Conservation (phyloP, 2,329 filamentous ascomycete species). For the Penicillium crustosum region DNA sequence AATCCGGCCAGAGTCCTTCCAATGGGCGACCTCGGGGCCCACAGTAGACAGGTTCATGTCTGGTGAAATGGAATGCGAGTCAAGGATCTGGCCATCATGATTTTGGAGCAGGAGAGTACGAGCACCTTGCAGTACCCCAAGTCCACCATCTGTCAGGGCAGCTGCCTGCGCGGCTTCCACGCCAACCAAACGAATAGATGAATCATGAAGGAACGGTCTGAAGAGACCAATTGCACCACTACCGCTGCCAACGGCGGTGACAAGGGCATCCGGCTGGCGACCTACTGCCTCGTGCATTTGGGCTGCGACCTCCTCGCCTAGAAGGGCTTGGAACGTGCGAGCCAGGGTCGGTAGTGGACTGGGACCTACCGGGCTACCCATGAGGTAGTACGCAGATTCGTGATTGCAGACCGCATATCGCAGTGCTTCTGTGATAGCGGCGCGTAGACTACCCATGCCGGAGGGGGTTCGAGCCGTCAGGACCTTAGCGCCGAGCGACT, state of each 20-base stretch:
- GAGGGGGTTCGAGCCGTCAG: slow-evolving; percentile 24
- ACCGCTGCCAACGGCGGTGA: slow-evolving; percentile 26
- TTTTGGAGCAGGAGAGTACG: slow-evolving; percentile 26
- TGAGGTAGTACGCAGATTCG: slow-evolving; percentile 27
- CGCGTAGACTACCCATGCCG: slow-evolving; percentile 25
- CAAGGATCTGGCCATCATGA: slow-evolving; percentile 23
- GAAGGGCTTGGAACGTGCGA: slow-evolving; percentile 26
- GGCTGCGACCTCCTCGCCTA: slow-evolving; percentile 27
- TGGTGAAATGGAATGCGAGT: slow-evolving; percentile 27
- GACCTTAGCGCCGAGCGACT: slow-evolving; percentile 25
- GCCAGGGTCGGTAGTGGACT: slow-evolving; percentile 25
- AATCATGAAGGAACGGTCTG: slow-evolving; percentile 21
- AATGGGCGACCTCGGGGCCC: slow-evolving; percentile 27
- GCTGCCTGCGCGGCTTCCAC: slow-evolving; percentile 23
- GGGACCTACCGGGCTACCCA: slow-evolving; percentile 27
- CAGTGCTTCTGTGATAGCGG: slow-evolving; percentile 29
- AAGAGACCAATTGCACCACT: slow-evolving; percentile 26
- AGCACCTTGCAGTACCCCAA: slow-evolving; percentile 28
- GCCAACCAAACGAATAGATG: slow-evolving; percentile 15
- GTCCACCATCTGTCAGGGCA: slow-evolving; percentile 18
- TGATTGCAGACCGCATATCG: slow-evolving; percentile 28
- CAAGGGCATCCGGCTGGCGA: slow-evolving; percentile 23
- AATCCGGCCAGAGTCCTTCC: slow-evolving; percentile 26
- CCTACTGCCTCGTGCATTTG: slow-evolving; percentile 22
- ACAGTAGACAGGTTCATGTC: slow-evolving; percentile 27